Base-by-base conservation (phyloP, 1,284 basidiomycete genomes). In the Moesziomyces antarcticus region DNA sequence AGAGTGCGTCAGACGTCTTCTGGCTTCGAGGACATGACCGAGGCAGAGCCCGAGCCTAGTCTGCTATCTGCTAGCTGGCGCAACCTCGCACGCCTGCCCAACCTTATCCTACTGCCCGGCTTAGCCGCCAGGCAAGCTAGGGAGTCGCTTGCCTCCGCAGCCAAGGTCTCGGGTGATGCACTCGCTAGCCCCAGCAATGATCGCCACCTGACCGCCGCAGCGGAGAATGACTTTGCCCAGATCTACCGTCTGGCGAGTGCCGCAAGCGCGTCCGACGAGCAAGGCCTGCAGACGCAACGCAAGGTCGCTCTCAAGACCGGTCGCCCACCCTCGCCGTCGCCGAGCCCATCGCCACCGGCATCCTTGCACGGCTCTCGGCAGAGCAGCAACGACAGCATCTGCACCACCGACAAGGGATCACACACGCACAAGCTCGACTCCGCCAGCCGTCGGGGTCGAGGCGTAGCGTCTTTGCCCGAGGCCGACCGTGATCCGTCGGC, bases 401-500 rank as follows among this genome's bases (percentile, higher is more conserved):
- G 56, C 64, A 47, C 51, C 4, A 33, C 58, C 1, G 62, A 55
- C 14, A 35, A 48, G 11, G 45, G n/a, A 3, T 43, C 33, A 14
- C n/a, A 44, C 7, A 9, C 42, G 2, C 46, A 42, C 3, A 40
- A 48, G 13, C 4, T 42, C 25, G 3, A 35, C 14, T 11, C 42
- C 1, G 24, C 35, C 10, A 25, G 42, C 20, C 56, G 60, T 10
- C 46, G 65, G 9, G 73, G 69, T 13, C 56, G 73, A 51, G 73
- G 73, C 13, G 73, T 75, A 4, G 64, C 70, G 10, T 61, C 69
- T 16, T 64, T 64, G 13, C 37, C 61, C 24, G 73, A 75, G 43
- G 63, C 63, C 16, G 73, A 75, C 44, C 66, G 56, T 22, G 73
- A 75, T 40, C 65, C 67, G 11, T 76, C 74, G 1, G 81, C 80